phyloP scores from a whole-genome alignment of 495 filamentous ascomycete species.

The Mycothermus thermophilus region DNA sequence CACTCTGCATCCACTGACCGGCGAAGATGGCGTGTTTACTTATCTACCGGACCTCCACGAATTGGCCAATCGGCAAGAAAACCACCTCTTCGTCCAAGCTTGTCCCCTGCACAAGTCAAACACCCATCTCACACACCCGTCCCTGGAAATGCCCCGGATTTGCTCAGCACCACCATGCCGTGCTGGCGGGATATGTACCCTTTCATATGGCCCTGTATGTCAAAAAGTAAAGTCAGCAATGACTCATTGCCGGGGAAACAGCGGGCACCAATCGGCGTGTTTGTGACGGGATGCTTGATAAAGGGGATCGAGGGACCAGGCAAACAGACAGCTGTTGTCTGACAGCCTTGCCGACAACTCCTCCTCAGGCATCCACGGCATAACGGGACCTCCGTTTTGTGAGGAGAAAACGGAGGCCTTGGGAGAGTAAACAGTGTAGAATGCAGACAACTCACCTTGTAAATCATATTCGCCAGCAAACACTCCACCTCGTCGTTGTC shows the following conservation, averaged over 20 bases:
- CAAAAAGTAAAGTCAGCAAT: slow-evolving; percentile 8
- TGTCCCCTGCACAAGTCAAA: too few relatives aligned
- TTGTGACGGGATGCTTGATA: not conserved
- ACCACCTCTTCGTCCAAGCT: not conserved
- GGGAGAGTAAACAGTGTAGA: not conserved
- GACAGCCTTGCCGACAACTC: not conserved
- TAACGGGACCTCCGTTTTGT: not conserved
- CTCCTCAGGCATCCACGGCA: slow-evolving; percentile 1
- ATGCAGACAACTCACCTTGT: slow-evolving; percentile 53
- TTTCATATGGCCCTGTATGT: slow-evolving; percentile 72
- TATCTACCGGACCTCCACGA: too few relatives aligned
- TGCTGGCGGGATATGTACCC: slow-evolving; percentile 90
- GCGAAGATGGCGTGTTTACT: too few relatives aligned
- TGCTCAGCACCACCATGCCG: slow-evolving; percentile 80
- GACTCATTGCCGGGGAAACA: slow-evolving; percentile 12
- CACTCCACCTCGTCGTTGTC: slow-evolving; percentile 94
- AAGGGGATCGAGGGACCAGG: slow-evolving; percentile 10
- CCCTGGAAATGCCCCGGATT: slow-evolving; percentile 85
- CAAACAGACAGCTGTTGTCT: not conserved
- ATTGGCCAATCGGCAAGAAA: not conserved
- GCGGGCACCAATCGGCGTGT: slow-evolving; percentile 6
- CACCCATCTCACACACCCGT: slow-evolving; percentile 81
- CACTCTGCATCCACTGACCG: too few relatives aligned
- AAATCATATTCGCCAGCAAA: slow-evolving; percentile 84
- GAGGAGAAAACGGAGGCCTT: not conserved